Base-by-base conservation (phyloP, 345 rosid genomes). In the Eucalyptus cladocalyx region DNA sequence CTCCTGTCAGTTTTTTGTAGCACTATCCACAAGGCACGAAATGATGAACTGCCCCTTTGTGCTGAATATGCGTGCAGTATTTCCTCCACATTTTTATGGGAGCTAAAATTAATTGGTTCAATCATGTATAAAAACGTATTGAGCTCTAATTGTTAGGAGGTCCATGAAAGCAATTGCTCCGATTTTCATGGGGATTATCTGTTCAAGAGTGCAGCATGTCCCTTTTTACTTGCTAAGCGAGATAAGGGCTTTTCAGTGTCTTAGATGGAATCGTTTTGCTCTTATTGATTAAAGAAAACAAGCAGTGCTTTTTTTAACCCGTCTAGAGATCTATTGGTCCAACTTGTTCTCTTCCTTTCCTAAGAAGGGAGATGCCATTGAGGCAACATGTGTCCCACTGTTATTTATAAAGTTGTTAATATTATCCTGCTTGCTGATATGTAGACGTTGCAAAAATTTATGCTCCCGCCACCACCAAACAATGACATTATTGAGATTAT, bases 381-480 rank as follows among this genome's bases (percentile, higher is more conserved):
- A 86, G 47, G 5, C 10, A 32, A 86, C 88, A 37, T 21, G 16
- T 16, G 7, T 30, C 7, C 13, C 4, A 37, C 16, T 85, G 2
- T 53, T 12, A 17, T 7, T 49, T 47, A 34, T 53, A 10, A 69
- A 69, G 14, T 9, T 34, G 53, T 88, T 58, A 50, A 2, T 81
- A 18, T 12, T 15, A 47, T 18, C 48, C 4, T 14, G 4, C 48
- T 16, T 48, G 8, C 1, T 86, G 32, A 26, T 58, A 37, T 92
- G 87, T 90, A 96, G 99, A 93, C 94, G 37, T 92, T 92, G 95
- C 87, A 93, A 18, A 94, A 93, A 47, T 95, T 97, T 94, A 95
- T 93, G 96, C 91, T 96, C 65, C 96, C 97, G 76, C 96, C 95
- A 48, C 97, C 96, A 45, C 96, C 96, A 18, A 96, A 97, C 90